A percentile compares a stretch with the other conserved stretches of the same genome.
phyloP scores from a whole-genome alignment of 257 asterid genomes.

The Coffea canephora region DNA sequence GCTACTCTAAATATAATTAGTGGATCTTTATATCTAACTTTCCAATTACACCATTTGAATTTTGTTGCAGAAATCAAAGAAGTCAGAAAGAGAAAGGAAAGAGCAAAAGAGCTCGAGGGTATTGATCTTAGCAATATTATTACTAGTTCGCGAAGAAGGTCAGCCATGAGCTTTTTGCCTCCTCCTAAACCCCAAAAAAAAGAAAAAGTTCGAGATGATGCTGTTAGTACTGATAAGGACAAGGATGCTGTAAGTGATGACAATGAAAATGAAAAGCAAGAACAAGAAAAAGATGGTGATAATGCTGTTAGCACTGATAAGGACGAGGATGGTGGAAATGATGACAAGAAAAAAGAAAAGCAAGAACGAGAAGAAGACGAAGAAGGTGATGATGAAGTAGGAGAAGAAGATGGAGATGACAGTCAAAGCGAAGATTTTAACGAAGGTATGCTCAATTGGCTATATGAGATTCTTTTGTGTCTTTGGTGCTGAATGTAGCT shows the following conservation, averaged over 20 bases:
- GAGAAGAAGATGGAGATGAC: slow-evolving; percentile 29
- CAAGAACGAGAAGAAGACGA: slow-evolving; percentile 13
- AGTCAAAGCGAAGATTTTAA: slow-evolving; percentile 61
- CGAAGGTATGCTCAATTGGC: slow-evolving; percentile 53
- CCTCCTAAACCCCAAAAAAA: slow-evolving; percentile 47
- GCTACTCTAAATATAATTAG: not conserved
- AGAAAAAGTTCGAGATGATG: not conserved
- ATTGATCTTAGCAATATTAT: slow-evolving; percentile 89
- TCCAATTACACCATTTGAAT: slow-evolving; percentile 13
- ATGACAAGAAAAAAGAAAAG: slow-evolving; percentile 28
- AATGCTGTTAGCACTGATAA: slow-evolving; percentile 33
- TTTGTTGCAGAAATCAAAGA: slow-evolving; percentile 68
- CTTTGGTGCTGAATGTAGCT: slow-evolving; percentile 3
- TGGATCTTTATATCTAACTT: slow-evolving; percentile 5
- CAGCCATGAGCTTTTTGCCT: slow-evolving; percentile 57
- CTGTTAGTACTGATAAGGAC: slow-evolving; percentile 35
- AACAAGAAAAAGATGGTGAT: slow-evolving; percentile 4
- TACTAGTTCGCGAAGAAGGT: slow-evolving; percentile 88
- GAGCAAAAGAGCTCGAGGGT: slow-evolving; percentile 93
- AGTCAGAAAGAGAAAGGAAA: slow-evolving; percentile 80
- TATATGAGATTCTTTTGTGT: slow-evolving; percentile 2
- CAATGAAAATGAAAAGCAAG: slow-evolving; percentile 27
- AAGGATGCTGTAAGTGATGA: slow-evolving; percentile 29
- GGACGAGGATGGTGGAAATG: slow-evolving; percentile 28
- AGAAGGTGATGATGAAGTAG: slow-evolving; percentile 21